These are phyloP conservation scores for Colletotrichum chrysophilum DNA, from an alignment of 2,329 filamentous ascomycete species.

Conservation along the genomic window DNA sequence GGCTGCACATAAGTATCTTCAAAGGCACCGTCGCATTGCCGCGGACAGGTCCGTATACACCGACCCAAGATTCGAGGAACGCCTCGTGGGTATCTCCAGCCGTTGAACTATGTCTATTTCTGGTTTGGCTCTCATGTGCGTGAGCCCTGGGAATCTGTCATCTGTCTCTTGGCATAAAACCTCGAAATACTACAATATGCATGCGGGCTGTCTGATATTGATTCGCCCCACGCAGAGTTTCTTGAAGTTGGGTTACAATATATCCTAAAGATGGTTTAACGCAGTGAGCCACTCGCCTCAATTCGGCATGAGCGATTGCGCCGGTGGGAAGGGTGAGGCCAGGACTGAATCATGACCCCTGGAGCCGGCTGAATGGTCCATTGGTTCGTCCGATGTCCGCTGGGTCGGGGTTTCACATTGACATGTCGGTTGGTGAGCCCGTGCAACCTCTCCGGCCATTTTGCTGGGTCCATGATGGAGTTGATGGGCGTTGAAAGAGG, in stretches of 20 bases:
- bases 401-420: constrained; percentile 8
- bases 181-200: not conserved
- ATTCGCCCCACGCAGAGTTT: constrained; percentile 1
- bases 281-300: not conserved
- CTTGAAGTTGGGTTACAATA: not conserved
- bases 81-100: not conserved
- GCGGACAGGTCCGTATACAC: not conserved
- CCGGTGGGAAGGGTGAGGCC: not conserved
- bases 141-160: not conserved
- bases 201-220: constrained; percentile 7
- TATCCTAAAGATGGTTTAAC: not conserved
- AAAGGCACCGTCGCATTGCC: not conserved
- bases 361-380: not conserved
- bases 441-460: not conserved
- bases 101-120: not conserved
- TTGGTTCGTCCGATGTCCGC: constrained; percentile 16
- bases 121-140: not conserved
- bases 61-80: not conserved
- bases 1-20: not conserved
- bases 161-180: not conserved
- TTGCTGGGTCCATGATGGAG: not conserved
- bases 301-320: not conserved
- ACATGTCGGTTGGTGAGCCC: not conserved
- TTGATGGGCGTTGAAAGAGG: not conserved
- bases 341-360: constrained; percentile 20